Evolutionary conservation across 208 protist species (phyloP), one percentile per base, ranked within the genome.

Genomic region (Trypanosoma congolense): DNA sequence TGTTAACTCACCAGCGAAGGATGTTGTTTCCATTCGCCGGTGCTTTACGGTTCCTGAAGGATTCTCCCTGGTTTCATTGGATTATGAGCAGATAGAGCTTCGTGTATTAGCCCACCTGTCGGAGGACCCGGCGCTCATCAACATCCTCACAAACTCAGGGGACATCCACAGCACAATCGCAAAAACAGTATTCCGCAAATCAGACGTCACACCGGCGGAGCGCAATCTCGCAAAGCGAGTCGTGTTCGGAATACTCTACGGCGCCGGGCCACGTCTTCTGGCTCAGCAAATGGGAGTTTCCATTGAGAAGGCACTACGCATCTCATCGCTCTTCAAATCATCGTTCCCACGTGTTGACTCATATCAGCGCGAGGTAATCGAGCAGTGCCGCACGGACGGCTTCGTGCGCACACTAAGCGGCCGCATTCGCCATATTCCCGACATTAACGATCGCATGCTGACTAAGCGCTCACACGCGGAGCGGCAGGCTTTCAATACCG

Each of bases 51-150:
- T 83, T 0, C 77, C 80, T 14, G 49, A 60, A 0, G 81, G 79
- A 3, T 65, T 52, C 21, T 65, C 75, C 29, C 70, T 96, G 29
- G 44, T 94, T 35, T 87, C 87, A 19, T 57, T 92, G n/a, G 90
- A 96, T 59, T 96, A 93, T 68, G 70, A 88, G 58, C 90, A 96
- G 57, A 93, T 96, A 47, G 90, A 96, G 63, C 71, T 94, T 1
- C 86, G 90, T 14, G 77, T 96, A 21, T 65, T 96, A n/a, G 90
- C 90, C 9, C 90, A 96, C 53, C 67, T 96, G 4, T 88, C 69
- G 33, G 77, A 60, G 0, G 90, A 96, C 50, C 29, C 69, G 14
- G 60, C 77, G 8, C 68, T 96, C 19, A 45, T 86, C 2, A 33
- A 80, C 9, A 70, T 82, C 1, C 66, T 96, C 30, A 78, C 81